Percentiles rank a stretch among this genome's conserved stretches.
Evolutionary conservation across 768 basidiomycete species (phyloP).

Genomic region (Lactarius deliciosus): DNA sequence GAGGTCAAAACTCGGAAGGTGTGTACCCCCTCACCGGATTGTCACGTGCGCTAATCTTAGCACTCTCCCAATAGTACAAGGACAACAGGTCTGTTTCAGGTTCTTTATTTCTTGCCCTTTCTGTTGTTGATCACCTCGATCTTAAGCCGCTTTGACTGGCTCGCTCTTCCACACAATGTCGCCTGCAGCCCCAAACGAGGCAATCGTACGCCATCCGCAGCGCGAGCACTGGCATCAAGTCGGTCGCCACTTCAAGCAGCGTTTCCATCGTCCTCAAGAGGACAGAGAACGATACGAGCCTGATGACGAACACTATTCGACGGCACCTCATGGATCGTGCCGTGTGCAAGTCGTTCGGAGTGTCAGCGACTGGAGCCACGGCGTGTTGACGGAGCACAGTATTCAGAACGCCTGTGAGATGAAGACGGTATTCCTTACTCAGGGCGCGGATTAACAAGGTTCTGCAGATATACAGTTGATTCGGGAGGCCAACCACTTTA

Average conservation of each 20-base stretch:
- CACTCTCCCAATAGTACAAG: constrained; percentile 32
- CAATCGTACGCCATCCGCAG: constrained; percentile 72
- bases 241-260: constrained; percentile 34
- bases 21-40: constrained; percentile 4
- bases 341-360: constrained; percentile 81
- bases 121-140: not conserved
- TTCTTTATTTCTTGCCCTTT: not conserved
- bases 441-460: constrained; percentile 11
- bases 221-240: constrained; percentile 54
- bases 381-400: constrained; percentile 84
- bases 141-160: constrained; percentile 56
- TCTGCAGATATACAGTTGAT: constrained; percentile 73
- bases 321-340: constrained; percentile 51
- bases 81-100: constrained; percentile 46
- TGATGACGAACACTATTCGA: constrained; percentile 39
- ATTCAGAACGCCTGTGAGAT: constrained; percentile 90
- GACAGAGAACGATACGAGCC: constrained; percentile 39
- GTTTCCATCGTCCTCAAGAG: constrained; percentile 34
- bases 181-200: constrained; percentile 60
- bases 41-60: not conserved
- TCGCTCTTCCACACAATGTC: constrained; percentile 77
- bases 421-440: not conserved
- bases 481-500: constrained; percentile 78
- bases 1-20: constrained; percentile 84
- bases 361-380: constrained; percentile 93